Evolutionary conservation across 2,329 filamentous ascomycete species (phyloP).

Genomic region (Lasiodiplodia sp.): DNA sequence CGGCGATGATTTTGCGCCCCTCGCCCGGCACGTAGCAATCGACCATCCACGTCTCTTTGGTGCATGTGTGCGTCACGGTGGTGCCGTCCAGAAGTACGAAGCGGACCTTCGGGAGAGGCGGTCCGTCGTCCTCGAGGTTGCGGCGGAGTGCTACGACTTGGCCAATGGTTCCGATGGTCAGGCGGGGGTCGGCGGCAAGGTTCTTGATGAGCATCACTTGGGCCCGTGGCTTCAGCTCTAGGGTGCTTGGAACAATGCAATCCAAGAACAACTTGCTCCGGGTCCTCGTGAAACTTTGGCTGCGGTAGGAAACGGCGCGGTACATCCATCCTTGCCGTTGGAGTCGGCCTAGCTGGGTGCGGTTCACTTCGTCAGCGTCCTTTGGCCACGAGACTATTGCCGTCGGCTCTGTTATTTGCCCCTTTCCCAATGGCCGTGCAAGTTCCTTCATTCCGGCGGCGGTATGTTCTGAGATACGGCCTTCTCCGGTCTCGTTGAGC

Average conservation of each 20-base stretch:
- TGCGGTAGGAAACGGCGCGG: neutral
- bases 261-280: rapidly evolving
- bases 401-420: neutral
- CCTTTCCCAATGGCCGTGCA: too few species aligned
- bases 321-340: neutral
- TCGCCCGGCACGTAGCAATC: neutral
- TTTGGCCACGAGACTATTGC: neutral
- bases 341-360: neutral
- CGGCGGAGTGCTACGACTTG: neutral
- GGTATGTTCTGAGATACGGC: neutral
- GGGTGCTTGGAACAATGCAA: too few species aligned
- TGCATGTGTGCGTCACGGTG: neutral
- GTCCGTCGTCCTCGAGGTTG: too few species aligned
- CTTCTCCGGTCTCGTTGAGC: neutral
- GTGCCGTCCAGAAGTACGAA: neutral
- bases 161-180: neutral
- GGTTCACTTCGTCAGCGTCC: neutral
- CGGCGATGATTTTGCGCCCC: neutral
- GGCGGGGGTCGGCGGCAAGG: neutral
- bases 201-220: neutral
- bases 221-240: neutral
- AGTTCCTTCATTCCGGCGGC: neutral
- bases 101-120: neutral
- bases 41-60: neutral
- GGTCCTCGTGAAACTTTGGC: neutral